Evolutionary conservation across 768 basidiomycete genomes (phyloP).

Genomic region (Boletus pseudopeckii): DNA sequence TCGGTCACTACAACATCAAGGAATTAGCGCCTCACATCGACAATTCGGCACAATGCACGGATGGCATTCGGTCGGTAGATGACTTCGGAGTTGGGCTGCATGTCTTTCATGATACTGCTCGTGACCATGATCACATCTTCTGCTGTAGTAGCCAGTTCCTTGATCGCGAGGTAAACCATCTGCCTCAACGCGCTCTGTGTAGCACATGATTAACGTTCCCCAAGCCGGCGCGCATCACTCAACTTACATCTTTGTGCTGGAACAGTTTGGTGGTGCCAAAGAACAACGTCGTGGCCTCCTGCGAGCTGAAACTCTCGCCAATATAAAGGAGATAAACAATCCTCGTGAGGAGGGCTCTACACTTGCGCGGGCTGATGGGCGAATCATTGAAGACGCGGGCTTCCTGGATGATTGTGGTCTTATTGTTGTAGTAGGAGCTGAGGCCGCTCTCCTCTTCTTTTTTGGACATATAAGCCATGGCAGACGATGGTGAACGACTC

Average conservation of each 20-base stretch:
- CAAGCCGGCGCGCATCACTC: not conserved
- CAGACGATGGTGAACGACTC: conserved; percentile 38
- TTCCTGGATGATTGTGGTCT: conserved; percentile 97
- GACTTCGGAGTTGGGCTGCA: conserved; percentile 98
- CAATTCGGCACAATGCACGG: conserved; percentile 91
- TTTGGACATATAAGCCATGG: conserved; percentile 82
- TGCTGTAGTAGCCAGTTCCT: conserved; percentile 91
- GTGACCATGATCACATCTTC: conserved; percentile 99
- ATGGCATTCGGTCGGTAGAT: conserved; percentile 98
- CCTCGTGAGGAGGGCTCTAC: conserved; percentile 91
- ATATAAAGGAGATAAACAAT: conserved; percentile 96
- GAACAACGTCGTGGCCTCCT: conserved; percentile 97
- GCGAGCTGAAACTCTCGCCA: conserved; percentile 90
- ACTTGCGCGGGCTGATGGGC: conserved; percentile 96
- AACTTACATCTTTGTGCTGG: conserved; percentile 96
- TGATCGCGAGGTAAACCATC: conserved; percentile 98
- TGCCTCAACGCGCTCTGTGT: conserved; percentile 88
- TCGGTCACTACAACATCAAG: conserved; percentile 35
- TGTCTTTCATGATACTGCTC: conserved; percentile 99
- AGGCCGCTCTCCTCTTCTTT: conserved; percentile 96
- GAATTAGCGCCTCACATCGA: conserved; percentile 69
- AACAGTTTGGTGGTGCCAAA: conserved; percentile 99
- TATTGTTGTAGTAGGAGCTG: conserved; percentile 93
- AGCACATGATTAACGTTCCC: conserved; percentile 6
- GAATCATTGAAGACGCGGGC: conserved; percentile 99